phyloP scores from a whole-genome alignment of 2,329 filamentous ascomycete genomes.

The Sporothrix euskadiensis region DNA sequence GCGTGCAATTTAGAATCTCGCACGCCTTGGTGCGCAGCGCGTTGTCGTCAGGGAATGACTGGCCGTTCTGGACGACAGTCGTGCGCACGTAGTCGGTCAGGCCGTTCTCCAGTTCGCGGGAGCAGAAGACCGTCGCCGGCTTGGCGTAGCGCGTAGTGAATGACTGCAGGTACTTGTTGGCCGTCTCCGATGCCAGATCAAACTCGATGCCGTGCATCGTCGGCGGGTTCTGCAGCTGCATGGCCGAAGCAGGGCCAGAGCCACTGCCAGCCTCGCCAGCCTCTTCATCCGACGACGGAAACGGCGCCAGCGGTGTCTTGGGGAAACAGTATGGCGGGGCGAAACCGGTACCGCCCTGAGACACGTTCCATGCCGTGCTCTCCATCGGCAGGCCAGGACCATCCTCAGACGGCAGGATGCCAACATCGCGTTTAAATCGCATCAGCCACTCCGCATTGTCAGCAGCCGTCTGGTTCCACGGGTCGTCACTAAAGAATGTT shows the following conservation, averaged over 20 bases:
- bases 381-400: slow-evolving; percentile 52
- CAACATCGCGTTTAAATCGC: slow-evolving; percentile 61
- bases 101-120: slow-evolving; percentile 58
- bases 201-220: slow-evolving; percentile 40
- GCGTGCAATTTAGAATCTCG: slow-evolving; percentile 47
- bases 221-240: slow-evolving; percentile 27
- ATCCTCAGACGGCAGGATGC: slow-evolving; percentile 50
- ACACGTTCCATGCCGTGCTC: slow-evolving; percentile 48
- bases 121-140: slow-evolving; percentile 58
- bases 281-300: slow-evolving; percentile 37
- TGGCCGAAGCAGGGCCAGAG: slow-evolving; percentile 38
- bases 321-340: slow-evolving; percentile 56
- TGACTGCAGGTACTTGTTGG: slow-evolving; percentile 51
- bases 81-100: slow-evolving; percentile 51
- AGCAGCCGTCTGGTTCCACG: slow-evolving; percentile 64
- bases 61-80: slow-evolving; percentile 39
- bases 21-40: slow-evolving; percentile 50
- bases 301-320: slow-evolving; percentile 42
- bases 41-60: slow-evolving; percentile 52
- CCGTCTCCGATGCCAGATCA: slow-evolving; percentile 47
- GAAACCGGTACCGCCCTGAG: slow-evolving; percentile 57
- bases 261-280: slow-evolving; percentile 43
- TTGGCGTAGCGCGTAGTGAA: slow-evolving; percentile 48
- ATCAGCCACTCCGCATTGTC: slow-evolving; percentile 65
- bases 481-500: slow-evolving; percentile 52